Base-by-base conservation (phyloP, 169 alveolate species). In the Cryptosporidium ryanae region DNA sequence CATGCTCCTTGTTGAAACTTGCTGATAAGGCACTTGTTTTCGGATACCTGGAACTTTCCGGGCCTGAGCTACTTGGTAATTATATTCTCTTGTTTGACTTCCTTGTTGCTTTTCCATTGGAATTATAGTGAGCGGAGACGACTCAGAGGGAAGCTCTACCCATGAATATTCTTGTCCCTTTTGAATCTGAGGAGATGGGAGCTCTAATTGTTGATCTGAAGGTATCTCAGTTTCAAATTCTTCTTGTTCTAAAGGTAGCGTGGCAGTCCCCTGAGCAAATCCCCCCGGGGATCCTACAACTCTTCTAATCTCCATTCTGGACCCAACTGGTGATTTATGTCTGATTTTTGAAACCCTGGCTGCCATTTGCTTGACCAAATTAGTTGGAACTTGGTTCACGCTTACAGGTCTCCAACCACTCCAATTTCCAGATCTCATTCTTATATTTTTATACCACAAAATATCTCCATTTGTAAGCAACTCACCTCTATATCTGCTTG, bases 401-500 rank as follows among this genome's bases (percentile, higher is more conserved):
- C 68, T 52, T 7, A 55, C 84, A 27, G 84, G 65, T 50, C 13
- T 32, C 84, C 84, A 70, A 6, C 43, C 23, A 3, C 59, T 23
- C 84, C 84, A 70, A 23, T 48, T 31, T 13, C 84, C 67, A n/a
- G 31, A 29, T 21, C 61, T 21, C 3, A 13, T 10, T 54, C 66
- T n/a, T n/a, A 50, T 27, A 23, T 54, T 50, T 4, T 21, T 27
- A 10, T 49, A 50, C 84, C 84, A 70, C 1, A 34, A 38, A n/a
- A 70, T 18, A 0, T 66, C 49, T 18, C 84, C 84, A 54, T 70
- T 59, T 12, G 84, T 52, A 57, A 50, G 55, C 10, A 70, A 38
- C 23, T 70, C 68, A 4, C 84, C 84, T 31, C 84, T 50, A 64
- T 52, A 70, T 27, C 66, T 70, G 23, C 44, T 64, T 4, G 84